These are phyloP conservation scores for Agrostemma githago DNA, from an alignment of 148 eudicot genomes.

Conservation along the genomic window DNA sequence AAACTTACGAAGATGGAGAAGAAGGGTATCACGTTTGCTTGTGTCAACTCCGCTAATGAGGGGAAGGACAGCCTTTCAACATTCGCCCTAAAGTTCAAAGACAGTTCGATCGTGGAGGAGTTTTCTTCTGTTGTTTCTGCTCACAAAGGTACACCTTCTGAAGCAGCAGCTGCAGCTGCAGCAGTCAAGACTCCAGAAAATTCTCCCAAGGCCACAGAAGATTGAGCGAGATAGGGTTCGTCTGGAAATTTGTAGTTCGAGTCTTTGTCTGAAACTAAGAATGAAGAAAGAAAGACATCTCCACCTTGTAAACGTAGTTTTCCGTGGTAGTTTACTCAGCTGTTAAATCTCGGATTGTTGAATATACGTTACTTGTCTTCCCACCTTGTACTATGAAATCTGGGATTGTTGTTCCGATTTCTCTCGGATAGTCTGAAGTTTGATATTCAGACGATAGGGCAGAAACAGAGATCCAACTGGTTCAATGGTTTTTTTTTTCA, in stretches of 20 bases:
- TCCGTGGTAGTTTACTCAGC: conserved; percentile 1
- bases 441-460: neutral
- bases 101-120: conserved; percentile 59
- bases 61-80: conserved; percentile 70
- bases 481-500: too few species aligned
- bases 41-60: conserved; percentile 70
- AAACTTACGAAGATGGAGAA: conserved; percentile 94
- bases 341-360: conserved; percentile 14
- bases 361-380: conserved; percentile 9
- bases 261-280: neutral
- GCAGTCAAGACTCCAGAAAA: conserved; percentile 64
- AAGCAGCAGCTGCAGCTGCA: neutral
- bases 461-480: neutral
- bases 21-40: conserved; percentile 86
- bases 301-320: conserved; percentile 15
- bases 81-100: conserved; percentile 87
- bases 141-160: conserved; percentile 43
- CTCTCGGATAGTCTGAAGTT: neutral
- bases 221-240: conserved; percentile 7
- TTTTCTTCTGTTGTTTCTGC: conserved; percentile 56
- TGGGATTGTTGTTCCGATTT: neutral
- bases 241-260: conserved; percentile 1
- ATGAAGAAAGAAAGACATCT: conserved; percentile 4
- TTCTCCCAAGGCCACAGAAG: conserved; percentile 67
- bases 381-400: neutral